These are phyloP conservation scores for Solanum bukasovii DNA, from an alignment of 257 asterid species.

Conservation along the genomic window DNA sequence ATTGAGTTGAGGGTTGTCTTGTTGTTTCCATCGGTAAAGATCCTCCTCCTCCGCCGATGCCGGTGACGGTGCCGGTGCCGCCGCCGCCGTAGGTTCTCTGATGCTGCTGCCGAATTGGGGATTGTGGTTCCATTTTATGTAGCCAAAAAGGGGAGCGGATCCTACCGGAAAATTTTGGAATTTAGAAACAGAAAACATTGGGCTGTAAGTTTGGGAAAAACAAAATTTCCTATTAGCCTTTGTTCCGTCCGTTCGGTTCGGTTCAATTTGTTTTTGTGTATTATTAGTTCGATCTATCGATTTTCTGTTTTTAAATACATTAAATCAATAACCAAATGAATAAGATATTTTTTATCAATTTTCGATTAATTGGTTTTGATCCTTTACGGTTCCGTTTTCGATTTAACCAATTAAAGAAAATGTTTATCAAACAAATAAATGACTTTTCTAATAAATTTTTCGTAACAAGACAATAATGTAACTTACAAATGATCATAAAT, in stretches of 20 bases:
- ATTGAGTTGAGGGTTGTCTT: constrained; percentile 31
- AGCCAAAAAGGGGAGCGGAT: background rate
- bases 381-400: fast-evolving
- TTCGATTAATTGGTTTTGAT: too few relatives aligned
- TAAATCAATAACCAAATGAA: too few relatives aligned
- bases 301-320: too few relatives aligned
- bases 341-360: too few relatives aligned
- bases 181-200: background rate
- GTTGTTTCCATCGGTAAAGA: constrained; percentile 45
- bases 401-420: background rate
- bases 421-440: too few relatives aligned
- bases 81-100: constrained; percentile 15
- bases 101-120: constrained; percentile 14
- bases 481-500: background rate
- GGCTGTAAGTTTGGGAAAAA: background rate
- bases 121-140: constrained; percentile 11
- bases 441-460: background rate
- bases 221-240: background rate
- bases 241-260: background rate
- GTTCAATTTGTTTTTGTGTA: too few relatives aligned
- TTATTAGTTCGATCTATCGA: too few relatives aligned
- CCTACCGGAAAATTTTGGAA: background rate
- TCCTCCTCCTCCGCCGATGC: constrained; percentile 40
- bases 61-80: constrained; percentile 18
- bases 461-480: background rate